Base-by-base conservation (phyloP, 306 rosid species). In the Begonia masoniana region DNA sequence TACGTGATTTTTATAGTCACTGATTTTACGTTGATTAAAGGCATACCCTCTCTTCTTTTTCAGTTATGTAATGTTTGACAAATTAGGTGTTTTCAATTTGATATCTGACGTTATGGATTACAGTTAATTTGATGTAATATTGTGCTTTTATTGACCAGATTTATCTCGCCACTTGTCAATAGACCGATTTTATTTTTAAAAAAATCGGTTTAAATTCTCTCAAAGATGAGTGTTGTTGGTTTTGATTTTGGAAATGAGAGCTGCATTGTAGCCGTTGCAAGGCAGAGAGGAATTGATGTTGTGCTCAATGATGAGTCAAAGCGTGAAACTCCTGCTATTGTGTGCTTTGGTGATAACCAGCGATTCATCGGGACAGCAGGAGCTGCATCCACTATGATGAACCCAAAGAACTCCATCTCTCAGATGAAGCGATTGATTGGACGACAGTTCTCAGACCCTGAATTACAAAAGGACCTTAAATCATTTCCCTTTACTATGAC, bases 291-390 rank as follows among this genome's bases (percentile, higher is more conserved):
- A 49, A 71, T 87, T 55, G 96, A 87, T 67, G 94, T 87, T 56
- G 53, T 87, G 62, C 50, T 87, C 78, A 84, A 83, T 51, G 84
- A 84, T 64, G 94, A 87, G 59, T 87, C 94, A 0, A 81, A 84
- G 11, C 87, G 96, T 0, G 96, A 87, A 59, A 87, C 94, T 60
- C 96, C 94, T 0, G 62, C 96, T 1, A 80, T 83, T 46, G 77
- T 87, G 15, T 83, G 85, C 59, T 83, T 87, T 19, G 83, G 88
- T 5, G 96, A 87, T 58, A 87, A 87, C 70, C 96, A 87, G 52
- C 67, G 96, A 81, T 79, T 83, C 79, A 67, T 87, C 66, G 96
- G 96, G 57, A 80, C 96, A 16, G 83, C 94, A 24, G 94, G 91
- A 16, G 71, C 92, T 75, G 81, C 92, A 62, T 79, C 87, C 15